These are phyloP conservation scores for Omphalotus guepiniiformis DNA, from an alignment of 768 basidiomycete species.

Conservation along the genomic window DNA sequence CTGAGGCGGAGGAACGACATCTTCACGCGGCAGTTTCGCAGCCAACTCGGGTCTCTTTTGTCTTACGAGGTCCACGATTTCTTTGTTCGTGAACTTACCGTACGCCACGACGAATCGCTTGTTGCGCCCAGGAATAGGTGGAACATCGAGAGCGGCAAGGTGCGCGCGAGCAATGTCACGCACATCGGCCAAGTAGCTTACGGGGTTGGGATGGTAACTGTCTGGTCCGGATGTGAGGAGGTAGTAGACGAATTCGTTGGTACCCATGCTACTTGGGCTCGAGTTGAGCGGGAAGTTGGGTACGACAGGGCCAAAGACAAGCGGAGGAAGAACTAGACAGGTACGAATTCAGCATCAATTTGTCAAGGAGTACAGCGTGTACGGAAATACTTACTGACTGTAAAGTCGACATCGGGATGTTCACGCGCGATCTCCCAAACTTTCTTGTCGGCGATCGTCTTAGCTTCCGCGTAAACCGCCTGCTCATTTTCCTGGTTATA, in stretches of 20 bases:
- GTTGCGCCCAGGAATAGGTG: constrained; percentile 1
- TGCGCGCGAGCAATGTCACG: constrained; percentile 14
- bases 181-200: constrained; percentile 12
- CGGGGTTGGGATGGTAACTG: constrained; percentile 2
- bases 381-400: constrained; percentile 2
- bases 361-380: background rate
- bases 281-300: constrained; percentile 8
- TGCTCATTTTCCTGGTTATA: background rate
- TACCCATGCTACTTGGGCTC: background rate
- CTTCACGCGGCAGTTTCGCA: constrained; percentile 5
- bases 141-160: constrained; percentile 9
- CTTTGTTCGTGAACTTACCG: constrained; percentile 5
- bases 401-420: constrained; percentile 8
- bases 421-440: constrained; percentile 7
- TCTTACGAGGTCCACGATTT: constrained; percentile 2
- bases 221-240: background rate
- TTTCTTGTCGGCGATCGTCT: constrained; percentile 6
- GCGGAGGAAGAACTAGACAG: constrained; percentile 14
- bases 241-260: constrained; percentile 3
- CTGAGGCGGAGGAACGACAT: constrained; percentile 1
- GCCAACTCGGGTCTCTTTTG: constrained; percentile 6
- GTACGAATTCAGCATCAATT: background rate
- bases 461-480: constrained; percentile 3
- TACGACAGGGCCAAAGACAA: constrained; percentile 18
- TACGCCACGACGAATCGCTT: constrained; percentile 8